phyloP scores from a whole-genome alignment of 345 rosid species.

The Eucalyptus curtisii region DNA sequence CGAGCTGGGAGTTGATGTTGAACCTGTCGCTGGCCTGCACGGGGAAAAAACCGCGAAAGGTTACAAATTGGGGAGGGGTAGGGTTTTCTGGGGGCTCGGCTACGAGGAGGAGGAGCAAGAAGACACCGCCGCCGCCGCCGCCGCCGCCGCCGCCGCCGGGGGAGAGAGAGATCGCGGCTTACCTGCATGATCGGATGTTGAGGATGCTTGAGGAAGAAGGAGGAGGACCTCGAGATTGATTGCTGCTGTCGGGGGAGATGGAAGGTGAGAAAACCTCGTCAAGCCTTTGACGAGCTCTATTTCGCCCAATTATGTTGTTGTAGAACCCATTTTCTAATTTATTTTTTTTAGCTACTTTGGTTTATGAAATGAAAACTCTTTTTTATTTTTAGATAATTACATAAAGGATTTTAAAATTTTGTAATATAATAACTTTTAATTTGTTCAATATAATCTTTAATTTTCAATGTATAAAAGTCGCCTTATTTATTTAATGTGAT shows the following conservation, averaged over 20 bases:
- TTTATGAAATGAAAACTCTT: background rate
- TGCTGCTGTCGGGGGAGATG: background rate
- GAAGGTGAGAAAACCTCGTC: background rate
- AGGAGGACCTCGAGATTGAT: background rate
- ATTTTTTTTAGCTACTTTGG: background rate
- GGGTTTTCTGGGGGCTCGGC: background rate
- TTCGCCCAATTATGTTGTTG: background rate
- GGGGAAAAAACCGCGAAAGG: background rate
- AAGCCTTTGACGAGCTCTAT: fast-evolving
- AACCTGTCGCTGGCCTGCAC: constrained; percentile 97
- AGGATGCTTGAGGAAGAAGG: background rate
- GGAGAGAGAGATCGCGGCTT: background rate
- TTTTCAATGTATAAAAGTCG: fast-evolving
- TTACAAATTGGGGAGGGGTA: background rate
- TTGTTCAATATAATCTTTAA: fast-evolving
- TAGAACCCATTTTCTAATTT: background rate
- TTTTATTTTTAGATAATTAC: background rate
- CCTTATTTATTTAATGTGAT: fast-evolving
- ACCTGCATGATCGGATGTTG: background rate
- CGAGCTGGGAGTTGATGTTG: constrained; percentile 97
- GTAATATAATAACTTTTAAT: background rate
- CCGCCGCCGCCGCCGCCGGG: background rate
- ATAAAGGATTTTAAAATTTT: background rate
- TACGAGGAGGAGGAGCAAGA: background rate
- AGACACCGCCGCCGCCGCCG: background rate